Evolutionary conservation across 768 basidiomycete genomes (phyloP), one percentile per base, ranked within the genome.

Genomic region (Lyophyllum decastes): DNA sequence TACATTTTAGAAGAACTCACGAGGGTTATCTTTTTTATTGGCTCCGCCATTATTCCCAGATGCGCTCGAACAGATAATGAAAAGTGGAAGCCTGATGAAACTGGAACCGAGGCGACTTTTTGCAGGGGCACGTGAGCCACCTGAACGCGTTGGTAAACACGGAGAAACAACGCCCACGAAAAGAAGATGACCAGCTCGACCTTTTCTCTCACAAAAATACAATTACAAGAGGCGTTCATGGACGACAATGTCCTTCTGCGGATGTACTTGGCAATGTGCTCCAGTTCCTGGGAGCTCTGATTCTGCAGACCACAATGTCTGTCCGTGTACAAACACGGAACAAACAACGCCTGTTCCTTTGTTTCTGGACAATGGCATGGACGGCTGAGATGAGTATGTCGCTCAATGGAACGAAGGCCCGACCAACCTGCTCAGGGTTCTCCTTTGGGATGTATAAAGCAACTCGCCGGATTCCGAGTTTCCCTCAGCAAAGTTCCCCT

Each of bases 21-120:
- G 55, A 81, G 68, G 57, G 72, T 76, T 35, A 81, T 74, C 66
- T 80, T 81, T 27, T 72, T 76, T 50, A 68, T 67, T 52, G 71
- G 10, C 51, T 77, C 76, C 19, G 76, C 64, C 77, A 78, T 77
- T 66, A 54, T 67, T 38, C 30, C 34, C 25, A 49, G 49, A 44
- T 30, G 47, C 44, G 35, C 17, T 17, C 16, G 35, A 50, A 27
- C 17, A 43, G 21, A 38, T 38, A 38, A 38, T 38, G 35, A 38
- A 17, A 12, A 38, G 35, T 38, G 8, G 14, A 4, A 38, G 30
- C 35, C 3, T 4, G 26, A 21, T n/a, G 22, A 51, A 26, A 24
- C 40, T 26, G 8, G 4, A 16, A 24, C 16, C 14, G 52, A 16
- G 34, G 46, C 51, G 34, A 55, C 56, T 57, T 43, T 59, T 60